These are phyloP conservation scores for Trametes coccinea DNA, from an alignment of 768 basidiomycete genomes.

Conservation along the genomic window DNA sequence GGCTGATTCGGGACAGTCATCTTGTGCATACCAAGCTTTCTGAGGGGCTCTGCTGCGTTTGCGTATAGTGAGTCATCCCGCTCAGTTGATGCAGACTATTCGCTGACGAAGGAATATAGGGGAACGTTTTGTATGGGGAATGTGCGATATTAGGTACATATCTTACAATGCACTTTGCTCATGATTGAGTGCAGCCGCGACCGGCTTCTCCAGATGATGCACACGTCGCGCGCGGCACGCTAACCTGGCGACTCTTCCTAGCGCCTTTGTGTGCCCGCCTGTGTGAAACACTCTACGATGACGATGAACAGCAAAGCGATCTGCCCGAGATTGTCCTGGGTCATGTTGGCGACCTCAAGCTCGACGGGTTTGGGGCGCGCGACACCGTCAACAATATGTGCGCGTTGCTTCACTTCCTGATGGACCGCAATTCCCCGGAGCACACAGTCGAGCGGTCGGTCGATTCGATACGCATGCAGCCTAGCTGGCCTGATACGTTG, in stretches of 20 bases:
- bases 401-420: constrained; percentile 5
- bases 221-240: neutral
- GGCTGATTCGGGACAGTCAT: constrained; percentile 40
- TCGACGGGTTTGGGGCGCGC: constrained; percentile 11
- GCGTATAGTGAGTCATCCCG: constrained; percentile 52
- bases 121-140: constrained; percentile 69
- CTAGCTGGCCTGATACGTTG: constrained; percentile 14
- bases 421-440: neutral
- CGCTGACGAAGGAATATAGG: constrained; percentile 36
- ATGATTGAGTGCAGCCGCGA: no score
- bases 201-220: neutral
- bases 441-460: constrained; percentile 6
- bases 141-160: no score
- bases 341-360: constrained; percentile 5
- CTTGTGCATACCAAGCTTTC: constrained; percentile 58
- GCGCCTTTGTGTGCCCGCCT: constrained; percentile 5
- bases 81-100: neutral
- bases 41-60: constrained; percentile 53
- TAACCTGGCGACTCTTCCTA: constrained; percentile 4
- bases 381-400: constrained; percentile 13
- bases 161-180: no score
- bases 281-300: neutral
- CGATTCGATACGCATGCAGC: neutral
- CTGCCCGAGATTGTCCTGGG: neutral
- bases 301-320: neutral